A percentile compares a stretch with the other conserved stretches of the same genome.
These are phyloP conservation scores for Yamadazyma epiphylla DNA, from an alignment of 1,139 yeast species.

Conservation along the genomic window DNA sequence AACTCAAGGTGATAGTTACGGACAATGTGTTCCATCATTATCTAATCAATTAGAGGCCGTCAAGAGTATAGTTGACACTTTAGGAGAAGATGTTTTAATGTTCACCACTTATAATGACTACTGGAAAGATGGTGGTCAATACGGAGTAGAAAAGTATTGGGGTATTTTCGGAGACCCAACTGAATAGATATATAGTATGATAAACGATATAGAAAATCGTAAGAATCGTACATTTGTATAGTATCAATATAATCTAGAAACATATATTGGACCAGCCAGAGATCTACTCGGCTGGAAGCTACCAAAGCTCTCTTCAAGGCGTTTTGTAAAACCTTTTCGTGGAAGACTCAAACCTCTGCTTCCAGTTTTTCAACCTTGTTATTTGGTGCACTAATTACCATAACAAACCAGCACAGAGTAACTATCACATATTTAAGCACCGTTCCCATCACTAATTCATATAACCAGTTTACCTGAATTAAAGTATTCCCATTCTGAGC, in stretches of 20 bases:
- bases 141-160: slow-evolving; percentile 71
- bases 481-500: too few relatives aligned
- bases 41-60: slow-evolving; percentile 61
- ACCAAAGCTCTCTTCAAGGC: too few relatives aligned
- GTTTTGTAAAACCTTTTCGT: too few relatives aligned
- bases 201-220: neutral
- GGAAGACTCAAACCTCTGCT: too few relatives aligned
- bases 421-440: too few relatives aligned
- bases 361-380: too few relatives aligned
- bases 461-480: too few relatives aligned
- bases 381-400: too few relatives aligned
- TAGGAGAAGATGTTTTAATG: slow-evolving; percentile 56
- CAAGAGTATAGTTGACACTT: slow-evolving; percentile 46
- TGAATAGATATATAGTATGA: slow-evolving; percentile 9
- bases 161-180: slow-evolving; percentile 47
- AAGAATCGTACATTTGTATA: too few relatives aligned
- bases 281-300: too few relatives aligned
- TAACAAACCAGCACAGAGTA: too few relatives aligned
- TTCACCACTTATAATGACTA: slow-evolving; percentile 74
- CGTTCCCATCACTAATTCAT: too few relatives aligned
- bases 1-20: slow-evolving; percentile 60
- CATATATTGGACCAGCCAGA: neutral
- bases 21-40: slow-evolving; percentile 67
- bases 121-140: slow-evolving; percentile 72
- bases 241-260: neutral